phyloP scores from a whole-genome alignment of 495 filamentous ascomycete genomes.

The Neurospora sp. region DNA sequence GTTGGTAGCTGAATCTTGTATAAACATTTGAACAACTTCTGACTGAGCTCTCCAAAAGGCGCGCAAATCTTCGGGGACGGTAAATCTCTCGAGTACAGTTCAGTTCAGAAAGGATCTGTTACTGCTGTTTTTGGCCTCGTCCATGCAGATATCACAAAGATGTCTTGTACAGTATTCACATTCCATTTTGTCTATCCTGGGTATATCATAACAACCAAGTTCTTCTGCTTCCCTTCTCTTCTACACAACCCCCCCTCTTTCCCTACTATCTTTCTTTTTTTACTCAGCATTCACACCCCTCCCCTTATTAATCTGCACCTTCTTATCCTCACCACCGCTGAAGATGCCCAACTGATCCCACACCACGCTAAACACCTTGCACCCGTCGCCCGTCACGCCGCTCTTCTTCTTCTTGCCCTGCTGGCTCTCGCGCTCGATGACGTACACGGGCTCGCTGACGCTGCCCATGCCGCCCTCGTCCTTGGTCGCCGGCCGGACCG shows the following conservation, averaged over 20 bases:
- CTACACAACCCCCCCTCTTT: neutral
- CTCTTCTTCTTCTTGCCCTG: conserved; percentile 51
- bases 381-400: conserved; percentile 59
- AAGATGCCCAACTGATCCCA: conserved; percentile 91
- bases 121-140: neutral
- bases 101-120: neutral
- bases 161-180: neutral
- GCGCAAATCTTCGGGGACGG: neutral
- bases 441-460: conserved; percentile 72
- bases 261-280: neutral
- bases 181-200: conserved; percentile 4
- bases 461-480: conserved; percentile 44
- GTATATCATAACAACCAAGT: conserved; percentile 6
- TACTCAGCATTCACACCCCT: conserved; percentile 21
- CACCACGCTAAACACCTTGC: conserved; percentile 81
- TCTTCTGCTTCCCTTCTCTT: neutral
- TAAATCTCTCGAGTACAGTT: neutral
- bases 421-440: conserved; percentile 65
- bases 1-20: neutral
- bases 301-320: conserved; percentile 79
- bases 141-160: neutral
- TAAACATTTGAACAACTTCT: neutral
- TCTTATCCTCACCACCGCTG: conserved; percentile 83
- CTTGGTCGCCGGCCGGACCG: conserved; percentile 53
- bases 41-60: neutral